Base-by-base conservation (phyloP, 352 stramenopile genomes). In the Pythium insidiosum region DNA sequence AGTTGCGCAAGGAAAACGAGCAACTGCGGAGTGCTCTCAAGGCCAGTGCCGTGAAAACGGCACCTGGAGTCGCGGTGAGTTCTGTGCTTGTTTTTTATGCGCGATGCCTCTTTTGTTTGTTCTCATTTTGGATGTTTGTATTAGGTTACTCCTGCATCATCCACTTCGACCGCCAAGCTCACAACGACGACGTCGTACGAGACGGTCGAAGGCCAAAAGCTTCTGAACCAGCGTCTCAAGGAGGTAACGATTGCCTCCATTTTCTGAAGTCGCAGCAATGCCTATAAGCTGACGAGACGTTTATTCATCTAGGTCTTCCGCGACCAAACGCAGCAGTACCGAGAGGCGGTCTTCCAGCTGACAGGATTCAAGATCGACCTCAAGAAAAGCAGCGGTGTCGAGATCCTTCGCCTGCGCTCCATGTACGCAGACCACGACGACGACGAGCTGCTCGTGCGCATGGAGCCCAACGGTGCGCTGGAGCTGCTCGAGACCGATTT, bases 311-410 rank as follows among this genome's bases (percentile, higher is more conserved):
- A 9, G 69, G 73, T 57, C 0, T 63, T 63, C 24, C 54, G 50
- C 13, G 84, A 95, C 47, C 78, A 92, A 67, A 95, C 88, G 33
- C 74, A 84, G 51, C 80, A 85, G 43, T 96, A 94, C 51, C 74
- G 85, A 29, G 79, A 96, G 41, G 82, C 84, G 1, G 80, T 96
- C 9, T 94, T 90, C 41, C 69, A 93, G 21, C 66, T 95, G 21
- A 95, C 81, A 1, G 87, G 85, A 7, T 95, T 76, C 61, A 94
- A 95, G 52, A 69, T 95, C 13, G 80, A 94, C 48, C 43, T 94
- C 23, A 84, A 83, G 47, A 85, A 87, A 43, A 88, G 63, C 49
- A 84, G 89, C 38, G 74, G 75, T 6, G 62, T 78, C 37, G 80
- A 91, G 56, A 44, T 91, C 30, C 56, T 95, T 21, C 68, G 66